Percentiles rank a stretch among this genome's conserved stretches.
These are phyloP conservation scores for Diaporthe aspalathi DNA, from an alignment of 2,329 filamentous ascomycete species.

Conservation along the genomic window DNA sequence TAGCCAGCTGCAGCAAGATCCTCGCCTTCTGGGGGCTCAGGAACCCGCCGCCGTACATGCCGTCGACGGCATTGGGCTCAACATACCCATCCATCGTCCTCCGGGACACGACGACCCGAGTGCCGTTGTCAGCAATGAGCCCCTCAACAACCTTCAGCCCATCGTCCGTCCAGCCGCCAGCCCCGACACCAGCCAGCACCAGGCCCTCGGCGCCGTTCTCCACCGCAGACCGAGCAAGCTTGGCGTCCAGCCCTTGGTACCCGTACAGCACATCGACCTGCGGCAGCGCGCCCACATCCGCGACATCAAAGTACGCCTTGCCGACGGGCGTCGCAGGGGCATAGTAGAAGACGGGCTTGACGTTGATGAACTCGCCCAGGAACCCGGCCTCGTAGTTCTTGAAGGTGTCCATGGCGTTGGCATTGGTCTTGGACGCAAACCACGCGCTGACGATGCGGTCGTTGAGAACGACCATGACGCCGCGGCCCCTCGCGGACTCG, in stretches of 20 bases:
- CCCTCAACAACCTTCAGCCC: constrained; percentile 55
- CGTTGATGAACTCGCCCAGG: constrained; percentile 68
- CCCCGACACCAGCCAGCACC: constrained; percentile 66
- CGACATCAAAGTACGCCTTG: constrained; percentile 57
- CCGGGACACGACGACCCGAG: constrained; percentile 63
- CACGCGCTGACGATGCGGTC: constrained; percentile 70
- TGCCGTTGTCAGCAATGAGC: constrained; percentile 57
- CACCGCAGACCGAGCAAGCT: constrained; percentile 60
- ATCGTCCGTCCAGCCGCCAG: constrained; percentile 59
- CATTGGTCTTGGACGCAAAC: constrained; percentile 71
- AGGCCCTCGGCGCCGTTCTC: constrained; percentile 63
- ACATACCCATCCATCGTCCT: constrained; percentile 65
- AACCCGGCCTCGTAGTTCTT: constrained; percentile 66
- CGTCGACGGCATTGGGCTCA: constrained; percentile 46
- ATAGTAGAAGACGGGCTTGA: constrained; percentile 71
- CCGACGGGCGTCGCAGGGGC: constrained; percentile 60
- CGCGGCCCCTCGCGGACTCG: constrained; percentile 59
- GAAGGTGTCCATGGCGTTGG: constrained; percentile 73
- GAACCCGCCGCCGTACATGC: constrained; percentile 59
- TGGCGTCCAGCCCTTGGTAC: constrained; percentile 63
- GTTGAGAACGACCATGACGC: constrained; percentile 70
- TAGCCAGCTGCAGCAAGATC: constrained; percentile 60
- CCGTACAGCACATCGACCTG: constrained; percentile 68
- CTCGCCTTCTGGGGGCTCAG: constrained; percentile 67
- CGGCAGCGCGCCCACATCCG: constrained; percentile 54